These are phyloP conservation scores for Pyricularia sp. DNA, from an alignment of 2,329 filamentous ascomycete species.

Conservation along the genomic window DNA sequence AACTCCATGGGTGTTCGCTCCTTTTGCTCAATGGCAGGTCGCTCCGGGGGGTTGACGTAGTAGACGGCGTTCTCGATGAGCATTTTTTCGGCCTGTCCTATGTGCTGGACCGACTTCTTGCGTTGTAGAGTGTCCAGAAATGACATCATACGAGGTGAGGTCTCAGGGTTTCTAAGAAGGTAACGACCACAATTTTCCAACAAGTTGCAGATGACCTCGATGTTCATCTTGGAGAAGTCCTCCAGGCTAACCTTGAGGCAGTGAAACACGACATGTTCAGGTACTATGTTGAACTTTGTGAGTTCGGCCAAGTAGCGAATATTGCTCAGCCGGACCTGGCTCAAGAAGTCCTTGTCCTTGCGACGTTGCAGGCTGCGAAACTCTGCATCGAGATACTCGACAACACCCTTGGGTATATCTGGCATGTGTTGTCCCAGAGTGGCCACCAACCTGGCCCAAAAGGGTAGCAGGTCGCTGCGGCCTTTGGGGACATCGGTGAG, in stretches of 20 bases:
- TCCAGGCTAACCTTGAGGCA: conserved; percentile 96
- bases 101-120: conserved; percentile 91
- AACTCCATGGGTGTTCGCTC: conserved; percentile 89
- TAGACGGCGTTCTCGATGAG: conserved; percentile 97
- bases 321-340: conserved; percentile 86
- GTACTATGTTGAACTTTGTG: conserved; percentile 96
- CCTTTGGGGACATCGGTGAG: conserved; percentile 93
- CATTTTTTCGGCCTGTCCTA: conserved; percentile 95
- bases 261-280: conserved; percentile 97
- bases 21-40: conserved; percentile 92
- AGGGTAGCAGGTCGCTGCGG: conserved; percentile 78
- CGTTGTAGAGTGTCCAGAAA: conserved; percentile 92
- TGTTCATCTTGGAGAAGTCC: conserved; percentile 97
- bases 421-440: conserved; percentile 90
- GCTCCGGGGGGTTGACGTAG: conserved; percentile 91
- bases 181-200: conserved; percentile 96
- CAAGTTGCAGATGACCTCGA: conserved; percentile 94
- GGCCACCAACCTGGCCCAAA: conserved; percentile 86
- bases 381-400: conserved; percentile 89
- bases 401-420: conserved; percentile 85
- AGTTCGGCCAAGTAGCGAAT: conserved; percentile 96
- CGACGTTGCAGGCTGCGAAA: conserved; percentile 93
- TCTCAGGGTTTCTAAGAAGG: conserved; percentile 84
- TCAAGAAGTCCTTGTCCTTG: conserved; percentile 95
- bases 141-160: conserved; percentile 82